Base-by-base conservation (phyloP, 1,284 basidiomycete species). In the Ceratobasidium theobromae region DNA sequence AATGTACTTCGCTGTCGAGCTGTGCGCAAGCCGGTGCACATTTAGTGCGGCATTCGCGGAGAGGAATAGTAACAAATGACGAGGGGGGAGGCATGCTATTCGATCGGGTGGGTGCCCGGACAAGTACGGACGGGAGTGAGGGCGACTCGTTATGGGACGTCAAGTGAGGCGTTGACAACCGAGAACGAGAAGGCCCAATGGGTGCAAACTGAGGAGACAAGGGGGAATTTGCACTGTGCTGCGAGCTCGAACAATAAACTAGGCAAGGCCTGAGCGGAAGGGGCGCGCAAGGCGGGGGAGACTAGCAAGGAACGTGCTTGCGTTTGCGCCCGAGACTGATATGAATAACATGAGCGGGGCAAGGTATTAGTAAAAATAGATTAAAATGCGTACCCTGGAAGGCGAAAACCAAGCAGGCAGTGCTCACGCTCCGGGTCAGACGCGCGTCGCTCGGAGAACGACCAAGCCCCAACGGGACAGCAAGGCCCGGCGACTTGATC, bases 51-150 rank as follows among this genome's bases (percentile, higher is more conserved):
- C 58, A 62, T 41, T 62, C 58, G 12, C 58, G 58, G 16, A 62
- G 58, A 5, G 58, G 58, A 11, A 62, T 35, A 11, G 58, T 62
- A 14, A 30, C 35, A 23, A 23, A 12, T 18, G 54, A 49, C 32
- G 58, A 49, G 33, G 58, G 58, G 40, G 58, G 58, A 4, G 58
- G 58, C 28, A 62, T 38, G n/a, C 58, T 62, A n/a, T 62, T 51
- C 25, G 58, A 49, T 62, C 58, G 32, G n/a, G 58, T 62, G 21
- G 58, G 58, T 3, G 58, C n/a, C 33, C 58, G 58, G 5, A 62
- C 48, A 28, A 62, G 58, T 28, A 62, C 46, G 12, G 58, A 35
- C 1, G 58, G 58, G 8, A 41, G 23, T 1, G 58, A 62, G 1
- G 58, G 40, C 23, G 48, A 27, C 30, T 3, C 27, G 16, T 3